A percentile compares a stretch with the other conserved stretches of the same genome.
These are phyloP conservation scores for Aspergillus uvarum DNA, from an alignment of 2,329 filamentous ascomycete genomes.

Conservation along the genomic window DNA sequence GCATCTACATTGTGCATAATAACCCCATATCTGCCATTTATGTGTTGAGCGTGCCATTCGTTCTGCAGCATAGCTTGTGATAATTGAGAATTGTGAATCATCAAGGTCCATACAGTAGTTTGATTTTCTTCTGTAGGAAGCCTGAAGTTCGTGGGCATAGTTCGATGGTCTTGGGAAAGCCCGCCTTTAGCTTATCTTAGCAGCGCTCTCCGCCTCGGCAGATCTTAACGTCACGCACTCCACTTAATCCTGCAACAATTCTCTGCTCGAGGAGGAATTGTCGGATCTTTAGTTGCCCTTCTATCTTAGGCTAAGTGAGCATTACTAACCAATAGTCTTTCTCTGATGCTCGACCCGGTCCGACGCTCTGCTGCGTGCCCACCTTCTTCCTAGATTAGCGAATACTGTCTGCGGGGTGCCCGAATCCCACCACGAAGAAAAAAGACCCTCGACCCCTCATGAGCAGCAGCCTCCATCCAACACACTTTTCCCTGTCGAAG, in stretches of 20 bases:
- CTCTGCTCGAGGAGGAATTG: neutral
- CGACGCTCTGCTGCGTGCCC: neutral
- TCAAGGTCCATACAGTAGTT: neutral
- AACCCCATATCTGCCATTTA: constrained; percentile 14
- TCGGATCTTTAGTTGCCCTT: neutral
- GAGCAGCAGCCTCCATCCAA: neutral
- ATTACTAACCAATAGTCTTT: neutral
- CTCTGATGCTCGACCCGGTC: neutral
- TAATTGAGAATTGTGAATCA: constrained; percentile 16
- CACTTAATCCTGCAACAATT: neutral
- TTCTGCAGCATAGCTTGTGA: constrained; percentile 19
- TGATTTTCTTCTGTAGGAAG: neutral
- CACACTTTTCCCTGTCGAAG: neutral
- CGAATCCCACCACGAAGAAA: neutral
- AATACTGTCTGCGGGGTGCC: neutral
- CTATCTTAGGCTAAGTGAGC: neutral
- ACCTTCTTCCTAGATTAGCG: neutral
- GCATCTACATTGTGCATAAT: constrained; percentile 21
- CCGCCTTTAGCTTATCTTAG: neutral
- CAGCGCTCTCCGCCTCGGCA: neutral
- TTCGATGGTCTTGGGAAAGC: no score
- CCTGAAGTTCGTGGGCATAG: no score
- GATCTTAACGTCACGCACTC: neutral
- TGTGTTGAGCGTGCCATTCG: constrained; percentile 17
- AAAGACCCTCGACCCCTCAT: neutral